These are phyloP conservation scores for Melampsora abietis-canadensis DNA, from an alignment of 1,284 basidiomycete species.

Conservation along the genomic window DNA sequence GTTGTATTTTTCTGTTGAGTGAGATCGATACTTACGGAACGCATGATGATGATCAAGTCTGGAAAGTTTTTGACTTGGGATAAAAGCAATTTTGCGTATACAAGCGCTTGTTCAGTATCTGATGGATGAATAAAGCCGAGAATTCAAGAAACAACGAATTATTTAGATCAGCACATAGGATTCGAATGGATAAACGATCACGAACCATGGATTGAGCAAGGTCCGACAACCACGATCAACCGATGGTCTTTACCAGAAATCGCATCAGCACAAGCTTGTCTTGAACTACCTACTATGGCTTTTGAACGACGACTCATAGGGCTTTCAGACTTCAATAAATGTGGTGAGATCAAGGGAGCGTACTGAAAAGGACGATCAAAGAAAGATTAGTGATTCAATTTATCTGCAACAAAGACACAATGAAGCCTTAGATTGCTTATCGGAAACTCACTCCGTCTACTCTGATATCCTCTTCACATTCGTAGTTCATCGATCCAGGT, in stretches of 20 bases:
- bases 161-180: neutral
- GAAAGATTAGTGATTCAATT: too few relatives aligned
- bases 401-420: too few relatives aligned
- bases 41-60: slow-evolving; percentile 87
- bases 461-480: too few relatives aligned
- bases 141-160: slow-evolving; percentile 1
- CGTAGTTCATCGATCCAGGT: too few relatives aligned
- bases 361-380: too few relatives aligned
- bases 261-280: slow-evolving; percentile 71
- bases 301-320: slow-evolving; percentile 58
- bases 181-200: neutral
- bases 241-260: slow-evolving; percentile 79
- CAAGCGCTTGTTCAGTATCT: slow-evolving; percentile 77
- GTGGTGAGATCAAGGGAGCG: slow-evolving; percentile 87
- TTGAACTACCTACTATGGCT: slow-evolving; percentile 71
- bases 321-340: slow-evolving; percentile 79
- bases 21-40: slow-evolving; percentile 57
- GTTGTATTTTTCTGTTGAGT: neutral
- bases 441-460: too few relatives aligned
- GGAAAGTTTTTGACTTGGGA: slow-evolving; percentile 63
- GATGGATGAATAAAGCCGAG: slow-evolving; percentile 19
- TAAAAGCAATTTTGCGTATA: slow-evolving; percentile 77
- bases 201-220: slow-evolving; percentile 81
- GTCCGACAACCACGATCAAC: slow-evolving; percentile 86
- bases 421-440: too few relatives aligned